Base-by-base conservation (phyloP, 768 basidiomycete species). In the Mycena amicta region DNA sequence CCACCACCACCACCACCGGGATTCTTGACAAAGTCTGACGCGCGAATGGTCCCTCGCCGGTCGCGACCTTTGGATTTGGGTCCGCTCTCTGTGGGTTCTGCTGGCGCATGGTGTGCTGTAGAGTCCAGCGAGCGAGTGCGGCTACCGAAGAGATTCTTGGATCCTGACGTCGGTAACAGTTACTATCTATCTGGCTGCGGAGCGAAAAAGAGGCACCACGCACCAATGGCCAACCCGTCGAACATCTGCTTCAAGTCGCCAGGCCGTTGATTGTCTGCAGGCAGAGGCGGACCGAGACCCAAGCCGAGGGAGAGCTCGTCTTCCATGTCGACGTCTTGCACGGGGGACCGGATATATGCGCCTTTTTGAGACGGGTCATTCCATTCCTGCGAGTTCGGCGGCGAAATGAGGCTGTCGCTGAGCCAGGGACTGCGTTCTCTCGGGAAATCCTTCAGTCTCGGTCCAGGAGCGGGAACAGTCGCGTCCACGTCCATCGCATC, bases 41-140 rank as follows among this genome's bases (percentile, higher is more conserved):
- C 81, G 52, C 75, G 82, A 66, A 77, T 84, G 52, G 79, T 84
- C 59, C 75, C 80, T 25, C 75, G 82, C 18, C 83, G 78, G 59
- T 71, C 67, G 41, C 71, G 61, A 55, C 72, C 62, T 55, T 70
- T 41, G 31, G 43, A 50, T 33, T 65, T 66, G 11, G 43, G 27
- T 16, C 52, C 57, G 25, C 28, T 46, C 23, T 56, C 33, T 15
- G 45, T n/a, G 8, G 56, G 37, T 0, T 49, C 39, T 5, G 58
- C 28, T 16, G 61, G 27, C 8, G n/a, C n/a, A n/a, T n/a, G n/a
- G n/a, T n/a, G n/a, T n/a, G n/a, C n/a, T n/a, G n/a, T n/a, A n/a
- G 56, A 66, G 3, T 66, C 67, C 30, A 72, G 57, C 25, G 71
- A 70, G 47, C 60, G 66, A 3, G 68, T 63, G 39, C 68, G 66